phyloP scores from a whole-genome alignment of 768 basidiomycete species.

The Holtermanniella nyarrowii region DNA sequence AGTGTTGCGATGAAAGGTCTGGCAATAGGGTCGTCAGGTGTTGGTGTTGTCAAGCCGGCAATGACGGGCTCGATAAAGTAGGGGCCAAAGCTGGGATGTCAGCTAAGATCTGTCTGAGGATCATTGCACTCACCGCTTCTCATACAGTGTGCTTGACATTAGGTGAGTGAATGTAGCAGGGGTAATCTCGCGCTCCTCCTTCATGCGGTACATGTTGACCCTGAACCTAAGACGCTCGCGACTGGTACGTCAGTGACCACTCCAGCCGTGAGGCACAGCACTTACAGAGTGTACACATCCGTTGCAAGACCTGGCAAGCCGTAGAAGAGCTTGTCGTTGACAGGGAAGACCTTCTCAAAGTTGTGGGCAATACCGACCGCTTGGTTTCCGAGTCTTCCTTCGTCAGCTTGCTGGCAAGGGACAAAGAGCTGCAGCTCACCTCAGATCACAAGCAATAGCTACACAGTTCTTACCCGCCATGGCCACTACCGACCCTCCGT shows the following conservation, averaged over 20 bases:
- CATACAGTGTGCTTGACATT: slow-evolving; percentile 89
- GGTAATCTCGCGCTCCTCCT: slow-evolving; percentile 93
- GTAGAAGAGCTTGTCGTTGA: slow-evolving; percentile 82
- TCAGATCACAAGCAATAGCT: slow-evolving; percentile 89
- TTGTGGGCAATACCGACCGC: slow-evolving; percentile 76
- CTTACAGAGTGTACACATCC: slow-evolving; percentile 81
- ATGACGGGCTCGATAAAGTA: slow-evolving; percentile 96
- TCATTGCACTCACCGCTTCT: slow-evolving; percentile 51
- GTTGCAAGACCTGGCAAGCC: slow-evolving; percentile 88
- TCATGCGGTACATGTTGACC: slow-evolving; percentile 99
- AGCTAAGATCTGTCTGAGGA: background rate
- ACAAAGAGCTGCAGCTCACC: background rate
- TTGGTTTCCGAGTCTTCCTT: slow-evolving; percentile 63
- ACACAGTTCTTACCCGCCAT: slow-evolving; percentile 99
- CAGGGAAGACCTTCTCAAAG: slow-evolving; percentile 93
- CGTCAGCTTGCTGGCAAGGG: background rate
- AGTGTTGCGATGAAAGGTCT: slow-evolving; percentile 92
- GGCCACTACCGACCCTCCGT: slow-evolving; percentile 97
- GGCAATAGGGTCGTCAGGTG: slow-evolving; percentile 47
- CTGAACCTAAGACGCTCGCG: slow-evolving; percentile 84
- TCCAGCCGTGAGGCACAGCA: background rate
- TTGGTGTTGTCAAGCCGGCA: slow-evolving; percentile 57
- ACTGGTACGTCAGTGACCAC: slow-evolving; percentile 43
- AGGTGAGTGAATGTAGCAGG: slow-evolving; percentile 94
- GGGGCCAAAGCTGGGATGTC: slow-evolving; percentile 60